These are phyloP conservation scores for Heritiera littoralis DNA, from an alignment of 345 rosid species.

Conservation along the genomic window DNA sequence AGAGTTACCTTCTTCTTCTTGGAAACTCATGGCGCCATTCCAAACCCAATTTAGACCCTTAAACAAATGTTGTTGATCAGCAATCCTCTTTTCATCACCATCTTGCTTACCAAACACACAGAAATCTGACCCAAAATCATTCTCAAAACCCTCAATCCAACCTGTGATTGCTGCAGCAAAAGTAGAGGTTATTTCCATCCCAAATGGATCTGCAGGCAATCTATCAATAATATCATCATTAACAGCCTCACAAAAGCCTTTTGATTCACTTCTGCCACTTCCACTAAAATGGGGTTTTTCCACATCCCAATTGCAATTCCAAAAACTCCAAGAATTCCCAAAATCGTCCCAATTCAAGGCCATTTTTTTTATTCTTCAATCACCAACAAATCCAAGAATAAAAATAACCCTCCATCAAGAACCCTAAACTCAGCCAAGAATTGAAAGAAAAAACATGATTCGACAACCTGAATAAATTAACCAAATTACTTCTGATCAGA, in stretches of 20 bases:
- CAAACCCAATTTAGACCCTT: conserved; percentile 7
- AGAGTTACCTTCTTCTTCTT: conserved; percentile 17
- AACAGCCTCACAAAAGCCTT: conserved; percentile 21
- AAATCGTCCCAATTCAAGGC: conserved; percentile 22
- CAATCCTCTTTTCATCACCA: too few relatives aligned
- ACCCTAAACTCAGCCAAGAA: conserved; percentile 8
- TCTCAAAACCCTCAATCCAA: conserved; percentile 19
- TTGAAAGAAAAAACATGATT: background rate
- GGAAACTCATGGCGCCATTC: conserved; percentile 13
- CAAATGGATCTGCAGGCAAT: conserved; percentile 28
- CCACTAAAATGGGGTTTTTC: conserved; percentile 20
- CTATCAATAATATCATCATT: conserved; percentile 23
- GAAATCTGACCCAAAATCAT: conserved; percentile 20
- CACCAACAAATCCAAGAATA: conserved; percentile 14
- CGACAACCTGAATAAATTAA: background rate
- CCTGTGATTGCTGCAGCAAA: conserved; percentile 24
- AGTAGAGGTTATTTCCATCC: conserved; percentile 26
- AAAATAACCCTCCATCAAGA: conserved; percentile 23
- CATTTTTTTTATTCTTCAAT: conserved; percentile 2
- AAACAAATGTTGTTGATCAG: too few relatives aligned
- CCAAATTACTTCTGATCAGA: background rate
- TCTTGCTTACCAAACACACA: background rate
- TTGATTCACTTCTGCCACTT: conserved; percentile 13
- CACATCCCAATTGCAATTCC: conserved; percentile 28
- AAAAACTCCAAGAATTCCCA: conserved; percentile 12